Base-by-base conservation (phyloP, 306 rosid genomes). In the Acacia melanoxylon region DNA sequence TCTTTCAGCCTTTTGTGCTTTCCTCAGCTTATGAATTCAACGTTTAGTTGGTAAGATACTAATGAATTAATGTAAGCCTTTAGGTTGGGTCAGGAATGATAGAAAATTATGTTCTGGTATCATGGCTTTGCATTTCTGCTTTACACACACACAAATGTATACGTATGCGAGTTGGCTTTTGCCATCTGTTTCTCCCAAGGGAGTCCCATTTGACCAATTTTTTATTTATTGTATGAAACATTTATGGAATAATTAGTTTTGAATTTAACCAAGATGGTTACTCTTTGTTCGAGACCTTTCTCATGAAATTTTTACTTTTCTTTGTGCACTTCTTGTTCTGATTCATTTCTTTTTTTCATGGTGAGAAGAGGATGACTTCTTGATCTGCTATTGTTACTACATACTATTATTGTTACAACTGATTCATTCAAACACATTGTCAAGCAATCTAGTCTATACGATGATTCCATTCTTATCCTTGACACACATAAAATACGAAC, bases 1-100 rank as follows among this genome's bases (percentile, higher is more conserved):
- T 10, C 33, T 83, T 73, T 40, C 22, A 6, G 54, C 78, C 35
- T 81, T 54, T 80, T 61, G 59, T 74, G 49, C 65, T 59, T 67
- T 74, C 69, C 68, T 49, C 78, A 75, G 71, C 78, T 78, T 78
- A 42, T 82, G 69, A 78, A 89, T 81, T 68, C 72, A 74, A 70
- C 52, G 80, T 74, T 63, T 78, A 73, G 24, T 81, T 20, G 83
- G 84, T 83, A 87, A 85, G 86, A 68, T 81, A 24, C 58, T 69
- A 83, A 81, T 76, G 81, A 74, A 52, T 68, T 75, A 80, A 58
- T 54, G 52, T 74, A 72, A 70, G 75, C 22, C 22, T 58, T 76
- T 62, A 59, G n/a, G 51, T 77, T 45, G 75, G 35, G 68, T 82
- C 78, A 84, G 83, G 88, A 71, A 73, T 68, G 84, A 40, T 7